Base-by-base conservation (phyloP, 768 basidiomycete species). In the Podaxis rugospora region DNA sequence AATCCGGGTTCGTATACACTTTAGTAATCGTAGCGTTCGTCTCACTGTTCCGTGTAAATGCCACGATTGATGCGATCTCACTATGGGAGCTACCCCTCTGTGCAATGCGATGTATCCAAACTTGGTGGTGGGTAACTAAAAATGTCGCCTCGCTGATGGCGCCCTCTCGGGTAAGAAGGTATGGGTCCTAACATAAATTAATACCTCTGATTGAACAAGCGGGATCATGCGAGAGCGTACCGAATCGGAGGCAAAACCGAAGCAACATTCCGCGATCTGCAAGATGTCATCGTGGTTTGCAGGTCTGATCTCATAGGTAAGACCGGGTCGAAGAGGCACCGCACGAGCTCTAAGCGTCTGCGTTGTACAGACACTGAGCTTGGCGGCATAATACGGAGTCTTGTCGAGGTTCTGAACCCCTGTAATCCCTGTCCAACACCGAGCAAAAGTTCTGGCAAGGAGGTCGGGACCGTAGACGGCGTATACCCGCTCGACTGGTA, bases 1-100 rank as follows among this genome's bases (percentile, higher is more conserved):
- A 87, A 1, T 65, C 39, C 0, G 81, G 75, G 51, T 78, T 74
- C 0, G 90, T 92, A 67, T 76, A 87, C 0, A 92, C 89, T 69
- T 92, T 92, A 40, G 87, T 87, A 49, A 92, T 83, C 0, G 86
- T 82, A 2, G 84, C 83, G 25, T 87, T 79, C 4, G 66, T 76
- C 0, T 78, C 75, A 25, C 78, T 84, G 61, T 84, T 83, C 10
- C 91, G 76, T 6, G 89, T 89, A 28, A 81, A 82, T 14, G 89
- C 89, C 4, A 86, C 86, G 42, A 92, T 83, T 18, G 80, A 89
- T 0, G 89, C 86, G 21, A 86, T 78, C 27, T 79, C 76, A 66
- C 5, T 67, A 67, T 13, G 46, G 60, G 65, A 46, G 57, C 35
- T 54, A 13, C 59, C 59, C 14, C 11, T 53, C 7, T 39, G 32